Evolutionary conservation across 148 eudicot species (phyloP).

Genomic region (Linanthus parryae): DNA sequence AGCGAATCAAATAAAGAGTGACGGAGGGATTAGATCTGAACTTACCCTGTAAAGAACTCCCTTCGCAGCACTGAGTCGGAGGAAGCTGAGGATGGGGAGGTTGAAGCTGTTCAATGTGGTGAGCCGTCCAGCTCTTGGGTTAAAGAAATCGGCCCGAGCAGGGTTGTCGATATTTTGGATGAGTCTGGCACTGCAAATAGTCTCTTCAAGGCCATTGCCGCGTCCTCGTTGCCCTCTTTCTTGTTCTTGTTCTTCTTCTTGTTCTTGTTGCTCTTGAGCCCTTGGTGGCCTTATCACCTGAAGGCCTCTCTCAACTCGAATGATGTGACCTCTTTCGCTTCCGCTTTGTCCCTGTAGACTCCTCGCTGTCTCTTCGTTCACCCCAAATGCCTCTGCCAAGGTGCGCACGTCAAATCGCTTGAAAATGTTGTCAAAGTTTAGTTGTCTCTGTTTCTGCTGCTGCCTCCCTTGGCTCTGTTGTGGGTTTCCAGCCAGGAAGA

Average conservation of each 20-base stretch:
- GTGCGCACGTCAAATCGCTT: slow-evolving; percentile 29
- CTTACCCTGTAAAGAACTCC: slow-evolving; percentile 68
- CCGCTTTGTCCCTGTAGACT: slow-evolving; percentile 37
- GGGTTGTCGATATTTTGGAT: slow-evolving; percentile 45
- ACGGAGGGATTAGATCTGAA: background rate
- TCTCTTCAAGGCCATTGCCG: slow-evolving; percentile 59
- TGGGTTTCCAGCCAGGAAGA: slow-evolving; percentile 68
- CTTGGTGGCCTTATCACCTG: slow-evolving; percentile 50
- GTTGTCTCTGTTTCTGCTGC: slow-evolving; percentile 2
- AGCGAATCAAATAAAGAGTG: too few species aligned
- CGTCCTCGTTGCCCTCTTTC: background rate
- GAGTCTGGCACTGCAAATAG: slow-evolving; percentile 44
- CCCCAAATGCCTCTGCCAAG: slow-evolving; percentile 44
- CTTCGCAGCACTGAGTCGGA: slow-evolving; percentile 60
- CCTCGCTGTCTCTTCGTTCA: slow-evolving; percentile 38
- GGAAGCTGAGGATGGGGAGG: slow-evolving; percentile 46
- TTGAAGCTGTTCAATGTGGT: slow-evolving; percentile 43
- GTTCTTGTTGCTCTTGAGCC: slow-evolving; percentile 4
- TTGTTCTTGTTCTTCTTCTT: background rate
- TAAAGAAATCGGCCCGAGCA: slow-evolving; percentile 46
- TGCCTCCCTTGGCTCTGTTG: slow-evolving; percentile 11
- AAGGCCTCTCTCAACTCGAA: slow-evolving; percentile 34
- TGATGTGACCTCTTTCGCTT: slow-evolving; percentile 56
- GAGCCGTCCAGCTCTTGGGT: slow-evolving; percentile 57
- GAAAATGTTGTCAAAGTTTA: slow-evolving; percentile 38